phyloP scores from a whole-genome alignment of 352 stramenopile species.

The Phytophthora macrochlamydospora region DNA sequence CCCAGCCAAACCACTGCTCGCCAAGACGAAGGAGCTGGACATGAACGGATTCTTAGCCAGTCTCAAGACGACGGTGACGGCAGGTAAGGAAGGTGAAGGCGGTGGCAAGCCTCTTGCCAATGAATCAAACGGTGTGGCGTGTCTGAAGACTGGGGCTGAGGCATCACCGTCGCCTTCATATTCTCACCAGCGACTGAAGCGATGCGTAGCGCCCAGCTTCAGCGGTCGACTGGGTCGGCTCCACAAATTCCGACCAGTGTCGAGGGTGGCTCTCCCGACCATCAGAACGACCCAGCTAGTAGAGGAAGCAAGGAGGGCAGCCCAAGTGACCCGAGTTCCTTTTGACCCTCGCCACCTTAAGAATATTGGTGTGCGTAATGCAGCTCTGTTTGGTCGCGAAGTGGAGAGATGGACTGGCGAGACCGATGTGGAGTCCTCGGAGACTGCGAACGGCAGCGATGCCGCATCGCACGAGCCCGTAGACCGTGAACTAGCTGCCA shows the following conservation, averaged over 20 bases:
- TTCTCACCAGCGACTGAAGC: slow-evolving; percentile 23
- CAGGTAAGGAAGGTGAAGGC: background rate
- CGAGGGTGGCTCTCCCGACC: slow-evolving; percentile 26
- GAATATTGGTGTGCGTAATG: slow-evolving; percentile 68
- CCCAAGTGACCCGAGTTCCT: slow-evolving; percentile 29
- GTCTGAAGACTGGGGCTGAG: slow-evolving; percentile 18
- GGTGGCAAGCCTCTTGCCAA: slow-evolving; percentile 17
- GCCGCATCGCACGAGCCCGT: slow-evolving; percentile 23
- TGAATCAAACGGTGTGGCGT: background rate
- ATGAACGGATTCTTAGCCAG: slow-evolving; percentile 77
- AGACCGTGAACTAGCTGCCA: slow-evolving; percentile 43
- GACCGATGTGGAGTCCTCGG: slow-evolving; percentile 50
- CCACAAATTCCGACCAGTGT: slow-evolving; percentile 27
- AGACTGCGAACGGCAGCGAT: slow-evolving; percentile 44
- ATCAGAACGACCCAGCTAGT: slow-evolving; percentile 40
- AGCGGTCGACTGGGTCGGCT: slow-evolving; percentile 43
- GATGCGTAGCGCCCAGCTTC: slow-evolving; percentile 36
- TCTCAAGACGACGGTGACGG: slow-evolving; percentile 48
- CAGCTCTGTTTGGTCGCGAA: slow-evolving; percentile 60
- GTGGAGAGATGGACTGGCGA: slow-evolving; percentile 72
- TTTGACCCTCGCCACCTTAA: slow-evolving; percentile 64
- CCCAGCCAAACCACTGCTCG: slow-evolving; percentile 15
- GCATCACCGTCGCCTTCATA: background rate
- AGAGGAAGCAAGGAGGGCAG: slow-evolving; percentile 11
- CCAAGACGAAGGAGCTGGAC: slow-evolving; percentile 51